phyloP scores from a whole-genome alignment of 306 rosid genomes.

The Prunus padus region DNA sequence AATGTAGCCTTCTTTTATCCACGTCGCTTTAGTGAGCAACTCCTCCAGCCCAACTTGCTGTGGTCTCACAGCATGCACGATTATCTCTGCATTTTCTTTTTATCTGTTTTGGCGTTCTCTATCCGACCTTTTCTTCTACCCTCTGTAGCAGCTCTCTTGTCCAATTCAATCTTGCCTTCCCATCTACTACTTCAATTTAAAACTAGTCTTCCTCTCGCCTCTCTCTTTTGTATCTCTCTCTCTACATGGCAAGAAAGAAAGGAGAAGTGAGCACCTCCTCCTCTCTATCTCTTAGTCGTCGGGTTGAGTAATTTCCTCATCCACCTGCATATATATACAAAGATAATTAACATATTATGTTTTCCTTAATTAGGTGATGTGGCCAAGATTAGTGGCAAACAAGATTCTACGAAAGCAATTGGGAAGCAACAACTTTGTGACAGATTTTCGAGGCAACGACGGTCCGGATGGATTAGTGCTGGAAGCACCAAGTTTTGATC shows the following conservation, averaged over 20 bases:
- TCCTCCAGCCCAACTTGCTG: conserved; percentile 21
- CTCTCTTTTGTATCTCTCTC: background rate
- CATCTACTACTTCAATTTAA: background rate
- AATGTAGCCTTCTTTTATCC: conserved; percentile 9
- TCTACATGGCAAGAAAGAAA: conserved; percentile 31
- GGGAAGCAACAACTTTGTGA: conserved; percentile 71
- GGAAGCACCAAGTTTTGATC: conserved; percentile 39
- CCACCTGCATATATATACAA: background rate
- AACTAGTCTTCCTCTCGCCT: background rate
- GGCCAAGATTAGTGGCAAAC: conserved; percentile 85
- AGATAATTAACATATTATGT: background rate
- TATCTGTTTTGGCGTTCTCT: conserved; percentile 30
- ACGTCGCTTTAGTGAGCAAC: conserved; percentile 31
- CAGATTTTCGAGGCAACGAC: conserved; percentile 52
- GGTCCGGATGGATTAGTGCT: conserved; percentile 28
- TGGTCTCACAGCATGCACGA: conserved; percentile 27
- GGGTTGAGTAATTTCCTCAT: background rate
- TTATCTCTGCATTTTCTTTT: conserved; percentile 19
- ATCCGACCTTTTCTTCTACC: conserved; percentile 25
- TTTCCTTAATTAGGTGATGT: conserved; percentile 50
- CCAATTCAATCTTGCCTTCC: background rate
- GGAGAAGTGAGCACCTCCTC: conserved; percentile 31
- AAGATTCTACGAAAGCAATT: conserved; percentile 65
- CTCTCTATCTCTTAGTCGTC: background rate
- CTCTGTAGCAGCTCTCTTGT: background rate